A percentile compares a stretch with the other conserved stretches of the same genome.
Evolutionary conservation across 176 grass and related monocot species (phyloP).

Genomic region (Aegilops sharonensis): DNA sequence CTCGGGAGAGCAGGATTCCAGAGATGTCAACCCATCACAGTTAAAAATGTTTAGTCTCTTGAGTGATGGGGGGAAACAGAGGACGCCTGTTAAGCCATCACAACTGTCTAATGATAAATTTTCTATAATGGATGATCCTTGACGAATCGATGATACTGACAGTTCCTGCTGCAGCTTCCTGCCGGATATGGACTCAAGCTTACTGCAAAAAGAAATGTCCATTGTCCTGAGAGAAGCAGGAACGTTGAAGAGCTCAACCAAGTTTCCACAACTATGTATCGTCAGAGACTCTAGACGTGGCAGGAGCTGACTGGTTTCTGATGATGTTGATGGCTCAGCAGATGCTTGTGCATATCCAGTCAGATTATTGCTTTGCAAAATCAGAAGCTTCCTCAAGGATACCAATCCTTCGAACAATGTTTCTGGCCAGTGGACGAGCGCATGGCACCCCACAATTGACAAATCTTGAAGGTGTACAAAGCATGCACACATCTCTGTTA

Average conservation of each 20-base stretch:
- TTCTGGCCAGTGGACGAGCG: neutral
- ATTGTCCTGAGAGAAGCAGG: neutral
- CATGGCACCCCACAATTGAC: neutral
- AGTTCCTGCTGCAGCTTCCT: neutral
- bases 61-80: too few species aligned
- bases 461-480: neutral
- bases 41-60: fast-evolving
- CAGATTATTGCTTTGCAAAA: fast-evolving
- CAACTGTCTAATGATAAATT: too few species aligned
- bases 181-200: neutral
- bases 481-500: neutral
- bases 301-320: neutral
- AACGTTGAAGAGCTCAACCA: neutral
- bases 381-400: too few species aligned
- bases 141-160: too few species aligned
- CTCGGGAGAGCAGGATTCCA: too few species aligned
- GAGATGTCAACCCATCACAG: too few species aligned
- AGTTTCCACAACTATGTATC: fast-evolving
- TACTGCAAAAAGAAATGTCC: neutral
- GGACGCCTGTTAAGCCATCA: too few species aligned
- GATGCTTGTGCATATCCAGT: neutral
- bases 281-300: neutral
- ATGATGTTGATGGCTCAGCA: neutral
- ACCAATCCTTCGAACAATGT: too few species aligned
- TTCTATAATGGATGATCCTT: neutral